Base-by-base conservation (phyloP, 768 basidiomycete genomes). In the Lactarius indigo region DNA sequence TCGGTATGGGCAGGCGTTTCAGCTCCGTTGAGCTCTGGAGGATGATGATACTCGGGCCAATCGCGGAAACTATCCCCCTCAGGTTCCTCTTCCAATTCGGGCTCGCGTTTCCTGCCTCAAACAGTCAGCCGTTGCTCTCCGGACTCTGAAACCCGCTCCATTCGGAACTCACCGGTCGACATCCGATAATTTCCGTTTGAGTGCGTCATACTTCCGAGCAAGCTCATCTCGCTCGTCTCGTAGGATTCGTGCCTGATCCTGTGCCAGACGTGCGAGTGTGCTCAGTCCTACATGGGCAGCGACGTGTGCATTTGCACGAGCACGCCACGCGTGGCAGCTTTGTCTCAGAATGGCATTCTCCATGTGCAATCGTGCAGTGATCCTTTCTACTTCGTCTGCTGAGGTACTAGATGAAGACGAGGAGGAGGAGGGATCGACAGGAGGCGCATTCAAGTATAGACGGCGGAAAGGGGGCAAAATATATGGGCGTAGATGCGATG, bases 141-240 rank as follows among this genome's bases (percentile, higher is more conserved):
- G 15, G n/a, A 35, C 5, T 26, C 33, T 28, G 18, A 39, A 41
- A 20, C 42, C 20, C 23, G 52, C 57, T 13, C 26, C n/a, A 62
- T 2, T 57, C 64, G 61, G 59, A 37, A 59, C 64, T 37, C 62
- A 68, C 66, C 63, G 66, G 66, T 60, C 52, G 2, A 68, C 58
- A 47, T 64, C 66, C 63, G 66, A 68, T 39, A 68, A 65, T 47
- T 68, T 69, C 64, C 69, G 65, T 42, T 68, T 68, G 10, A 69
- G 23, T 18, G 66, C 35, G 15, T 56, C 66, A 50, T 64, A 69
- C 63, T 69, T 64, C 54, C 54, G 58, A 23, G 63, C 44, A 12
- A 69, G 54, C 7, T 69, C 68, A 37, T 70, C 61, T 5, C 60
- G 61, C 57, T 70, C 68, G 6, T 65, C 54, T 13, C 44, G 56